Conservation (phyloP, 2,329 filamentous ascomycete genomes). For the Hirsutella rhossiliensis region DNA sequence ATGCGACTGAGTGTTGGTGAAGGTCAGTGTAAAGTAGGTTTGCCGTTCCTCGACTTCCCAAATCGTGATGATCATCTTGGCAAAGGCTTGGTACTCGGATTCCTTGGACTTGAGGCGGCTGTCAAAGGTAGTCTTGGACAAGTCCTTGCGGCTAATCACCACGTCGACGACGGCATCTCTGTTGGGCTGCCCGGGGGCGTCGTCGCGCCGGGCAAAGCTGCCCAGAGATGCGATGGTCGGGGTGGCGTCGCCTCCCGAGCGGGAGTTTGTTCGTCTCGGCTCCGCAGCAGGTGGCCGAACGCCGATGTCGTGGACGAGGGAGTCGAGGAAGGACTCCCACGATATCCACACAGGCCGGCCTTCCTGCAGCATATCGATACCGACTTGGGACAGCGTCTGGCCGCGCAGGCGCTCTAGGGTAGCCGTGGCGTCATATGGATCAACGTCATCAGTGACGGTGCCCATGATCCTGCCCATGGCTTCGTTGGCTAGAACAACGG, state of each 20-base stretch:
- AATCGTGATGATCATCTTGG: constrained; percentile 66
- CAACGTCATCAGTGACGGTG: constrained; percentile 31
- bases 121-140: constrained; percentile 26
- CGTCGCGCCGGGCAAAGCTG: constrained; percentile 20
- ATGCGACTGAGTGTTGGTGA: constrained; percentile 46
- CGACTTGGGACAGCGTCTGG: constrained; percentile 55
- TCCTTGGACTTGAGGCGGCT: constrained; percentile 21
- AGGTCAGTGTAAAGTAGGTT: constrained; percentile 63
- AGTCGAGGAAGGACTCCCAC: constrained; percentile 47
- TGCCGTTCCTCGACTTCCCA: constrained; percentile 58
- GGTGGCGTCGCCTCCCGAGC: constrained; percentile 23
- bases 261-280: constrained; percentile 8
- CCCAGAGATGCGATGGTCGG: constrained; percentile 17
- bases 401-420: constrained; percentile 51
- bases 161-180: constrained; percentile 59
- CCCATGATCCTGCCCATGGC: constrained; percentile 60
- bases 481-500: constrained; percentile 62
- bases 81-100: constrained; percentile 35
- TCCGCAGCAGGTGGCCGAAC: constrained; percentile 13
- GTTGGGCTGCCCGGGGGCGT: constrained; percentile 15
- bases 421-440: constrained; percentile 27
- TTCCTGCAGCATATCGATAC: constrained; percentile 61
- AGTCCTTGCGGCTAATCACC: constrained; percentile 41
- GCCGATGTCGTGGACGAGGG: constrained; percentile 32
- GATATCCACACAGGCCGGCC: constrained; percentile 47